Conservation (phyloP, 2,329 filamentous ascomycete species). For the Colletotrichum eleusines region DNA sequence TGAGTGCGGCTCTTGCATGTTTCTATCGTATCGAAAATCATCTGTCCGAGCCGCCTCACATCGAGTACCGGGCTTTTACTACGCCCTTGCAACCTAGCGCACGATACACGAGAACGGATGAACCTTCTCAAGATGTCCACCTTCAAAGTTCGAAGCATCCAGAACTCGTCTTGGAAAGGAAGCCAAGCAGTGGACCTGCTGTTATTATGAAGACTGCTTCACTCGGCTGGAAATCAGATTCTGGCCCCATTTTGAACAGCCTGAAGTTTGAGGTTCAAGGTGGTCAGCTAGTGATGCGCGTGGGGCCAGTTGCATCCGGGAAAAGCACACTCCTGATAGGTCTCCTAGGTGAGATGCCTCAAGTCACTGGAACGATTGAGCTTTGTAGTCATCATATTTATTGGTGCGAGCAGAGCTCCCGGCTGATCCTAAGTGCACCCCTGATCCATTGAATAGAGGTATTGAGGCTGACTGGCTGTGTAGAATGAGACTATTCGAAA, state of each 20-base stretch:
- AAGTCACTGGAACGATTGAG: conserved; percentile 42
- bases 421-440: conserved; percentile 47
- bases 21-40: conserved; percentile 48
- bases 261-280: conserved; percentile 51
- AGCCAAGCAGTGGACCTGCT: not conserved
- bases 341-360: conserved; percentile 51
- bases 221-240: conserved; percentile 52
- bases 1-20: conserved; percentile 44
- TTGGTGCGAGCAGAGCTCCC: conserved; percentile 52
- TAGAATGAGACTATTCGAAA: conserved; percentile 51
- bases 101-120: conserved; percentile 4
- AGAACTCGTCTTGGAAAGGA: not conserved
- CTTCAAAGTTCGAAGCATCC: not conserved
- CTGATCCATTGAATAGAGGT: too few species aligned
- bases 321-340: conserved; percentile 59
- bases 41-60: conserved; percentile 44
- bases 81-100: not conserved
- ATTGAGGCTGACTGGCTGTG: not conserved
- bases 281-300: conserved; percentile 53
- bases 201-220: conserved; percentile 45
- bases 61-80: conserved; percentile 45
- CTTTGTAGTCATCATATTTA: conserved; percentile 42
- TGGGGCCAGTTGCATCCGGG: conserved; percentile 59
- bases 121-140: not conserved
- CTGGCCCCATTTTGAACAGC: conserved; percentile 46